phyloP scores from a whole-genome alignment of 306 rosid genomes.

The Trifolium fragiferum region DNA sequence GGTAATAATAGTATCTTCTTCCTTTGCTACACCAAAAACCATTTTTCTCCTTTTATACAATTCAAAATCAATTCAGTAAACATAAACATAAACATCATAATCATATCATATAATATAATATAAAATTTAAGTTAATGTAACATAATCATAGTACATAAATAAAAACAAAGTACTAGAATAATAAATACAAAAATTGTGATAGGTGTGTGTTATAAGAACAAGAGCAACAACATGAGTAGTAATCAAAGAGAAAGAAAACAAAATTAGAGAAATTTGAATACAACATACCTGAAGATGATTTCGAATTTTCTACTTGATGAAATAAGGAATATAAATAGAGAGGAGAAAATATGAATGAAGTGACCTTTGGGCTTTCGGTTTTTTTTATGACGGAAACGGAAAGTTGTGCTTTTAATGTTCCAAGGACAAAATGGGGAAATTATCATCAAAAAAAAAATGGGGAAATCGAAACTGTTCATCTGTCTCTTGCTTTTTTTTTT shows the following conservation, averaged over 20 bases:
- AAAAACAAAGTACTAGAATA: not conserved
- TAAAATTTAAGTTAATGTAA: not conserved
- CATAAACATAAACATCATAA: not conserved
- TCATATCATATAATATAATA: not conserved
- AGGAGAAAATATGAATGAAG: not conserved
- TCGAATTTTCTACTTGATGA: not conserved
- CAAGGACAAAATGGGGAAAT: not conserved
- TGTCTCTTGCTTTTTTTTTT: too few species aligned
- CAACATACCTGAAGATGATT: not conserved
- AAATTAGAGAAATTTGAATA: not conserved
- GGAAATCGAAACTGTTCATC: not conserved
- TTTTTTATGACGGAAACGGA: not conserved
- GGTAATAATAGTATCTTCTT: not conserved
- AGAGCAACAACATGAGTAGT: not conserved
- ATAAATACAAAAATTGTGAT: not conserved
- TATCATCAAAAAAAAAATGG: too few species aligned
- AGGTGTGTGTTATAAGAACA: not conserved
- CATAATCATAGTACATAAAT: not conserved
- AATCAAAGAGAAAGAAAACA: not conserved
- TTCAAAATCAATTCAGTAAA: not conserved
- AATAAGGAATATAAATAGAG: not conserved
- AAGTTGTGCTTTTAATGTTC: not conserved
- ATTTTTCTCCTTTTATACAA: not conserved
- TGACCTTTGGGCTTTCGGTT: not conserved
- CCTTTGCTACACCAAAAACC: not conserved